These are phyloP conservation scores for Pleodorina starrii DNA, from an alignment of 139 green algal species.

Conservation along the genomic window DNA sequence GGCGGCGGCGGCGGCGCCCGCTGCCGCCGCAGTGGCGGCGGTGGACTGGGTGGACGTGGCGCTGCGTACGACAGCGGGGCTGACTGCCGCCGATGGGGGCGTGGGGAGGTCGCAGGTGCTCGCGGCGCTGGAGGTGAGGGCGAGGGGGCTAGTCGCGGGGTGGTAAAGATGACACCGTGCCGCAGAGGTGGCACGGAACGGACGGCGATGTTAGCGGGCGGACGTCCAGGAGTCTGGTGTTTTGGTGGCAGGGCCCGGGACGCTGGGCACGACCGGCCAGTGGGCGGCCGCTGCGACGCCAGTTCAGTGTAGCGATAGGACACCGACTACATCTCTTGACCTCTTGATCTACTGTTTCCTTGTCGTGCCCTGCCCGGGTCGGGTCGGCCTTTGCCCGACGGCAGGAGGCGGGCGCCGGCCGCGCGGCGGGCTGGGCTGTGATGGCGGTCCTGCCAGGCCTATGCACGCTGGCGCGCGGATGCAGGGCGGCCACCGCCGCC, in stretches of 20 bases:
- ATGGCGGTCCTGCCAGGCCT: slow-evolving; percentile 25
- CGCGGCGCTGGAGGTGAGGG: slow-evolving; percentile 9
- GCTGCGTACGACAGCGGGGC: background rate
- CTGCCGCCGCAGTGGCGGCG: background rate
- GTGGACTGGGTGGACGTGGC: slow-evolving; percentile 38
- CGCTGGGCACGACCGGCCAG: too few relatives aligned
- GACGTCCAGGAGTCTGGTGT: too few relatives aligned
- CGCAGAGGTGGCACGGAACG: too few relatives aligned
- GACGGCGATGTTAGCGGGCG: too few relatives aligned
- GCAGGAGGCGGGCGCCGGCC: slow-evolving; percentile 9
- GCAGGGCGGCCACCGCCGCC: background rate
- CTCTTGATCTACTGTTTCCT: too few relatives aligned
- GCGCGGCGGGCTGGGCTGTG: background rate
- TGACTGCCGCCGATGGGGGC: background rate
- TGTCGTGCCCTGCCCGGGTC: too few relatives aligned
- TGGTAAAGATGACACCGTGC: background rate
- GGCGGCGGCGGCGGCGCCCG: background rate
- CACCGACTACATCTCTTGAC: too few relatives aligned
- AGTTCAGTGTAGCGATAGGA: too few relatives aligned
- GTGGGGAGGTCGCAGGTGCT: slow-evolving; percentile 18
- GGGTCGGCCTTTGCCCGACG: too few relatives aligned
- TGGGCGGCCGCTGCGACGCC: too few relatives aligned
- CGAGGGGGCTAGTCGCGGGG: too few relatives aligned
- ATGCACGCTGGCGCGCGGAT: background rate
- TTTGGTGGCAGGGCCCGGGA: too few relatives aligned